Evolutionary conservation across 2,329 filamentous ascomycete species (phyloP).

Genomic region (Aspergillus udagawae): DNA sequence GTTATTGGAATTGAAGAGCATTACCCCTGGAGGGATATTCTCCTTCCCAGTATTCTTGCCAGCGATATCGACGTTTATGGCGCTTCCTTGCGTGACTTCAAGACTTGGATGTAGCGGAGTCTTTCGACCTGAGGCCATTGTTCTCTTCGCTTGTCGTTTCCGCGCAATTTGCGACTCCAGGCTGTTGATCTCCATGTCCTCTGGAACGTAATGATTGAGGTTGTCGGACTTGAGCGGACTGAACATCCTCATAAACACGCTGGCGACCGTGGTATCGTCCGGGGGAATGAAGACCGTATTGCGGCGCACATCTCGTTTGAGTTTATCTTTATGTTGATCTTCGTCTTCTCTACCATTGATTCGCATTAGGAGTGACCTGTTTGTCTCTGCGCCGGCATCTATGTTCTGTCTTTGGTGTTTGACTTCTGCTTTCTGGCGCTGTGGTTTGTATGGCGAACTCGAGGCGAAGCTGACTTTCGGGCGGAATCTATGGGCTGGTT

Average conservation of each 20-base stretch:
- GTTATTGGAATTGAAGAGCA: conserved; percentile 14
- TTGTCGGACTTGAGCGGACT: conserved; percentile 34
- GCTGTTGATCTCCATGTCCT: conserved; percentile 25
- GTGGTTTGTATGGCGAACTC: conserved; percentile 15
- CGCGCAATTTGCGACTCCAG: conserved; percentile 32
- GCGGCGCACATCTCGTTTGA: conserved; percentile 32
- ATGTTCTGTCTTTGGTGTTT: conserved; percentile 4
- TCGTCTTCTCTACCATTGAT: conserved; percentile 8
- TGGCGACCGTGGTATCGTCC: conserved; percentile 40
- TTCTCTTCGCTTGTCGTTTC: conserved; percentile 28
- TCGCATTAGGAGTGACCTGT: conserved; percentile 13
- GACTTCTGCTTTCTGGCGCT: conserved; percentile 7
- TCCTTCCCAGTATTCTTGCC: conserved; percentile 59
- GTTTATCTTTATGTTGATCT: conserved; percentile 8
- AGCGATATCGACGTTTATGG: conserved; percentile 42
- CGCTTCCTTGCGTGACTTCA: conserved; percentile 38
- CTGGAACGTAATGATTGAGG: conserved; percentile 1
- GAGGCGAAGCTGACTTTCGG: conserved; percentile 27
- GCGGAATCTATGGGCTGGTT: conserved; percentile 40
- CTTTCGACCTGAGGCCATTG: conserved; percentile 24
- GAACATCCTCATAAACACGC: conserved; percentile 42
- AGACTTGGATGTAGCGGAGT: conserved; percentile 46
- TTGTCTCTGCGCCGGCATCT: conserved; percentile 10
- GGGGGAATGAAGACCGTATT: conserved; percentile 41
- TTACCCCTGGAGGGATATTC: conserved; percentile 53